Base-by-base conservation (phyloP, 2,329 filamentous ascomycete genomes). In the Trichoderma simmonsii region DNA sequence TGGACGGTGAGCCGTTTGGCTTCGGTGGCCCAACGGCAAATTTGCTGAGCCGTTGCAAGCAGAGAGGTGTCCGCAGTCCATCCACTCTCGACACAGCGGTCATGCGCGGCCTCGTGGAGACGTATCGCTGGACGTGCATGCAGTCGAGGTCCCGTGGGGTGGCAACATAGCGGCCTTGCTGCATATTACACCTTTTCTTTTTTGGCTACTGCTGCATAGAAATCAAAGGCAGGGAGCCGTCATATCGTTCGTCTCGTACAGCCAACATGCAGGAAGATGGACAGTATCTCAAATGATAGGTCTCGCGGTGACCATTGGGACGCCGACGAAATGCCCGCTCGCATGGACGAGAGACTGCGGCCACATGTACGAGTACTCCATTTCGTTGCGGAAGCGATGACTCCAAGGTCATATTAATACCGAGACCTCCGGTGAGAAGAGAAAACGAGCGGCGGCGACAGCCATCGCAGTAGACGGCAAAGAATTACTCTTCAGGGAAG, bases 121-220 rank as follows among this genome's bases (percentile, higher is more conserved):
- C 60, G 32, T 63, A 70, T 43, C 76, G 75, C 74, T 75, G 76
- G 73, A 74, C 75, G 74, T 79, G 77, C 78, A 79, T 79, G 75
- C 73, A 75, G 76, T 72, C 73, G 72, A 76, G 77, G 78, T 79
- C 78, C 76, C 77, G 78, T 79, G 78, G 77, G 43, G 70, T 69
- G 70, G 56, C 70, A 69, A 54, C 39, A 65, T 60, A 26, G 57
- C 28, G 18, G 56, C 34, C 34, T 60, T 61, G 56, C 66, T 61
- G 66, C 30, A 51, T 39, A 61, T 36, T 32, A 34, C 18, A 15
- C 34, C 68, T 71, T 34, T 57, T 71, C 30, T 59, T 34, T n/a
- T 39, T 59, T 57, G 59, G 59, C 15, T 30, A 48, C 61, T 26
- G 61, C 69, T 59, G 60, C 69, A 71, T 64, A 26, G 28, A 32